Evolutionary conservation across 208 protist species (phyloP), one percentile per base, ranked within the genome.

Genomic region (Angomonas desouzai): DNA sequence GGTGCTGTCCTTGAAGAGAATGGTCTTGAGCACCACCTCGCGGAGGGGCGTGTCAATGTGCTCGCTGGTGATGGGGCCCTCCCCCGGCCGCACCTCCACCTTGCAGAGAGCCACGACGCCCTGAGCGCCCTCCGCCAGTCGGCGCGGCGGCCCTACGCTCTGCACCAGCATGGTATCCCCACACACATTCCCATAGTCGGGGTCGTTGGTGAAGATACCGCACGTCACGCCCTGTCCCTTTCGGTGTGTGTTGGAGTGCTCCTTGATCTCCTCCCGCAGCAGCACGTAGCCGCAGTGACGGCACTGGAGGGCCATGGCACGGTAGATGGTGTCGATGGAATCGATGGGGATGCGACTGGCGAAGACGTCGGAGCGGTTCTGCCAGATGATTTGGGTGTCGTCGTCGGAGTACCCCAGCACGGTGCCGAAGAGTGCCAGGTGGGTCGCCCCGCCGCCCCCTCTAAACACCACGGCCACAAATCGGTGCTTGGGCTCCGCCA

Each of bases 321-420:
- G 71, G 55, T 77, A 70, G 7, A 85, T 66, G 3, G 64, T 70
- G 18, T 68, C 51, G 45, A 92, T 81, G 36, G 48, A 58, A 20
- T 73, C 72, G 11, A 89, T 57, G 6, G 66, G 72, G 10, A 92
- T 58, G 13, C 56, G 49, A 32, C 72, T 87, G 20, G 86, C 80
- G 64, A 84, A 92, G 25, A 68, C 66, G 60, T 87, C 77, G 40
- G 78, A 70, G 18, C 82, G 77, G 45, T 88, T 73, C 32, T 92
- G 83, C 83, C 86, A 92, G 27, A 90, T 79, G n/a, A 92, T 74
- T 48, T 77, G 70, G 1, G 69, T 81, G 64, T 85, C 67, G 66
- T 87, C 76, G 66, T 89, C 79, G 22, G 79, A 81, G 77, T 89
- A 92, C 23, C 81, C 85, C 0, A 92, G 72, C 10, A 92, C 73